These are phyloP conservation scores for Fusarium kyushuense DNA, from an alignment of 2,329 filamentous ascomycete genomes.

Conservation along the genomic window DNA sequence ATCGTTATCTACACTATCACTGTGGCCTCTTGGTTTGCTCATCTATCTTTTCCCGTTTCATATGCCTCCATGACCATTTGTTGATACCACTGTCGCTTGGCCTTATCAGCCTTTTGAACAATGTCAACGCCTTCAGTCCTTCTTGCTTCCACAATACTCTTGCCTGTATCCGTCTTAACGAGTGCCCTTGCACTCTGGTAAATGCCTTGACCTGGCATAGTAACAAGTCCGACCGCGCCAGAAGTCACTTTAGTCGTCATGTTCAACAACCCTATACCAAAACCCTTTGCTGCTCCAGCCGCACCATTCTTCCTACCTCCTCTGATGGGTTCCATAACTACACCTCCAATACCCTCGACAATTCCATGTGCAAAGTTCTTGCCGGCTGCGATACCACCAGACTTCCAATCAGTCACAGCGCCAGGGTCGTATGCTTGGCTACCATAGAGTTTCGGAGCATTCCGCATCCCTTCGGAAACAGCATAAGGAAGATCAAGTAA, in stretches of 20 bases:
- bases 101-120: rapidly evolving
- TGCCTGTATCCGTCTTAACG: constrained; percentile 5
- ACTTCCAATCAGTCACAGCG: constrained; percentile 21
- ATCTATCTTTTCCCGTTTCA: neutral
- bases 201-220: neutral
- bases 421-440: constrained; percentile 20
- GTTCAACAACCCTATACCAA: constrained; percentile 19
- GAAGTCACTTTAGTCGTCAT: constrained; percentile 4
- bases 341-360: constrained; percentile 16
- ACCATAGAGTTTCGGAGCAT: constrained; percentile 32
- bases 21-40: too few species aligned
- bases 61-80: rapidly evolving
- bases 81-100: rapidly evolving
- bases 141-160: neutral
- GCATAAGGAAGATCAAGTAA: constrained; percentile 34
- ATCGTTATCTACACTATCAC: neutral
- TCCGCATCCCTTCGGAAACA: constrained; percentile 36
- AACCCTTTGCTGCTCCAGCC: constrained; percentile 16
- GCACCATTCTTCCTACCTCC: constrained; percentile 15
- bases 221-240: neutral
- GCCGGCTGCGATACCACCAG: neutral
- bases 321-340: constrained; percentile 21
- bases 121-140: neutral
- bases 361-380: constrained; percentile 31
- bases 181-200: constrained; percentile 14